phyloP scores from a whole-genome alignment of 768 basidiomycete species.

The Pisolithus orientalis region DNA sequence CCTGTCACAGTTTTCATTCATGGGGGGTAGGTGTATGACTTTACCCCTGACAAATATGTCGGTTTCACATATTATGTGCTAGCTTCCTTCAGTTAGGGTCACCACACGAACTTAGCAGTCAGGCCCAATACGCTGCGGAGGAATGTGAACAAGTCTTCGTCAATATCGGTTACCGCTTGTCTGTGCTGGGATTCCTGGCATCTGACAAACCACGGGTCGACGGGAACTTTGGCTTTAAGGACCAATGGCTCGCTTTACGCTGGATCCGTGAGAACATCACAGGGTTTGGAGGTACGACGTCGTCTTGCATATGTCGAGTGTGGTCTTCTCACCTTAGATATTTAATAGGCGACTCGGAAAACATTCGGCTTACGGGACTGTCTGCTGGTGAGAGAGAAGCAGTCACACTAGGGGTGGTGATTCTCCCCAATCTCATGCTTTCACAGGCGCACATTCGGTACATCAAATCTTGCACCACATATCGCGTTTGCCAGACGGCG shows the following conservation, averaged over 20 bases:
- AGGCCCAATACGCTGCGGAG: constrained; percentile 62
- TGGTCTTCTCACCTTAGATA: background rate
- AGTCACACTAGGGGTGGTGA: background rate
- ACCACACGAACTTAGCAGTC: constrained; percentile 52
- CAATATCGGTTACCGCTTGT: constrained; percentile 71
- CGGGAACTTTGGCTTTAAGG: constrained; percentile 83
- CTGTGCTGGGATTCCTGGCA: constrained; percentile 72
- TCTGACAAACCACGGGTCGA: constrained; percentile 51
- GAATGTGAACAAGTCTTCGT: constrained; percentile 67
- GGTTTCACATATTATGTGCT: background rate
- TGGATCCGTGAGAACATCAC: constrained; percentile 67
- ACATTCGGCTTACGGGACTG: constrained; percentile 61
- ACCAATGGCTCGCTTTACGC: constrained; percentile 71
- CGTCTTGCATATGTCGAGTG: background rate
- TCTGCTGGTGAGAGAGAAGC: constrained; percentile 49
- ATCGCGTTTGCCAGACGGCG: constrained; percentile 52
- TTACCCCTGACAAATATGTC: background rate
- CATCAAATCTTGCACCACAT: constrained; percentile 70
- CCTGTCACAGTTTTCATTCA: constrained; percentile 75
- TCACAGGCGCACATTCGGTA: constrained; percentile 61
- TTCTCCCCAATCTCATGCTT: background rate
- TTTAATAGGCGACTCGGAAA: constrained; percentile 46
- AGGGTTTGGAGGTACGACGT: constrained; percentile 55
- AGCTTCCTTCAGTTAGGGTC: constrained; percentile 79
- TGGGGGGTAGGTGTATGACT: constrained; percentile 48